Base-by-base conservation (phyloP, 73 alveolate species). In the Paramecium sexaurelia region DNA sequence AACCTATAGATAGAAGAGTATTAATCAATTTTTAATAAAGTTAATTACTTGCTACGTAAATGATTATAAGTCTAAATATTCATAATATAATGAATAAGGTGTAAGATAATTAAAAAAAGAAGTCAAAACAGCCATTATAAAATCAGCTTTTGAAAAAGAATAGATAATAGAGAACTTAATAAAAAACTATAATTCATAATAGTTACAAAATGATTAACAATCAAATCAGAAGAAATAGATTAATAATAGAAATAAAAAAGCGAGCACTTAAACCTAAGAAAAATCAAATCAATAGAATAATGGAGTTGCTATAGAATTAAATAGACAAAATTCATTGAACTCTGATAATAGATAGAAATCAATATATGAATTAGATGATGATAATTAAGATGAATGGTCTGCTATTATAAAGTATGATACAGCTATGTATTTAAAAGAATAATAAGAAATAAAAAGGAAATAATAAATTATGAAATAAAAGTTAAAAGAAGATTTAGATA, bases 401-500 rank as follows among this genome's bases (percentile, higher is more conserved):
- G 56, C 86, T 5, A 71, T 71, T 11, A 37, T 71, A 0, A 71
- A 71, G 13, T 71, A 71, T 37, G 86, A 71, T 35, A 33, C 86
- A 35, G 86, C 35, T 13, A 33, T 13, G 8, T 71, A 71, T 71
- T 35, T 11, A 37, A 33, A 71, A 6, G 86, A 71, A 37, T 17
- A 71, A 71, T 13, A 11, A 71, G 35, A 71, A 37, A 35, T 6
- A 5, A 71, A 71, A 20, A 11, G 35, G 17, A 71, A 36, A 26
- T 61, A 61, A 61, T 61, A 26, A 32, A 19, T 61, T 10, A 26
- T 61, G 43, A 61, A 24, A 71, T 71, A 71, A 37, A 71, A 71
- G 15, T 35, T 71, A 35, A 71, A 71, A 36, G 86, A 71, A 37
- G 86, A 71, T 35, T 71, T 71, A 17, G 86, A 71, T 36, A 71